Percentiles rank a stretch among this genome's conserved stretches.
phyloP scores from a whole-genome alignment of 495 filamentous ascomycete species.

The Xylaria bambusicola region DNA sequence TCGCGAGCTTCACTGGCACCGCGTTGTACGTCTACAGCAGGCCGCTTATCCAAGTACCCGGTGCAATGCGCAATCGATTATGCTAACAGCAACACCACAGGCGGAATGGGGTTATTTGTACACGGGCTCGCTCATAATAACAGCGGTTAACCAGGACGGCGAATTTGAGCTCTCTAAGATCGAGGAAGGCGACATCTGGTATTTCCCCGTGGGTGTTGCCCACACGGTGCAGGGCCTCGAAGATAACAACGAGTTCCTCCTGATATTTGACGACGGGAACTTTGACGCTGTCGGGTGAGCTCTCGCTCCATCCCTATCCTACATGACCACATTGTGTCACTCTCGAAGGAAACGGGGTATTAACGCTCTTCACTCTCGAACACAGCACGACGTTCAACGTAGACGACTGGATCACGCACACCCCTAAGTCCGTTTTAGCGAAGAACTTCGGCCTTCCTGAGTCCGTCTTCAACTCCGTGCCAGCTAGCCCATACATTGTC shows the following conservation, averaged over 20 bases:
- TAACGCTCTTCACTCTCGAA: neutral
- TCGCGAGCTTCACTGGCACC: constrained; percentile 68
- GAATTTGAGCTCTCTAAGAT: constrained; percentile 56
- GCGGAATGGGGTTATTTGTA: constrained; percentile 69
- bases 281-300: constrained; percentile 48
- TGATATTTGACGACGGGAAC: constrained; percentile 65
- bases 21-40: constrained; percentile 48
- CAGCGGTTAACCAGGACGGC: constrained; percentile 62
- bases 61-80: too few relatives aligned
- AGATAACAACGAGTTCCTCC: constrained; percentile 66
- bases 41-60: neutral
- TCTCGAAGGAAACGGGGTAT: too few relatives aligned
- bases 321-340: too few relatives aligned
- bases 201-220: constrained; percentile 65
- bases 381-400: constrained; percentile 62
- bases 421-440: constrained; percentile 60
- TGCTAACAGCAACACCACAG: constrained; percentile 30
- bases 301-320: neutral
- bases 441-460: constrained; percentile 65
- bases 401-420: constrained; percentile 66
- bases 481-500: constrained; percentile 62
- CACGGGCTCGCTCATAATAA: constrained; percentile 55
- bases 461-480: constrained; percentile 58
- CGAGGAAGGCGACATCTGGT: constrained; percentile 65
- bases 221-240: constrained; percentile 60